Evolutionary conservation across 139 green algal genomes (phyloP).

Genomic region (Marvania coccoides): DNA sequence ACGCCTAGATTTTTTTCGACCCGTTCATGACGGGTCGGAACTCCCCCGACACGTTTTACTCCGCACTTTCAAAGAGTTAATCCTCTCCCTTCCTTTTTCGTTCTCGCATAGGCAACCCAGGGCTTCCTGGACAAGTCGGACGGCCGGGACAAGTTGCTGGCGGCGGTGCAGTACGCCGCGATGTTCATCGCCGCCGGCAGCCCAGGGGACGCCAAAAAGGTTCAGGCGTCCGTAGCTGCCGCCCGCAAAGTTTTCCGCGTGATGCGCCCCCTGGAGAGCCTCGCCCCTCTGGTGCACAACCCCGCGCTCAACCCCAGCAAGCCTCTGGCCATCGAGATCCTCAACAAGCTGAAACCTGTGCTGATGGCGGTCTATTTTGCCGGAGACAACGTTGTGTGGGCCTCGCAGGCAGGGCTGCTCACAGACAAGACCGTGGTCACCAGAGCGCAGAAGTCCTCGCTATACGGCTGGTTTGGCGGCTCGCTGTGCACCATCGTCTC

Average conservation of each 20-base stretch:
- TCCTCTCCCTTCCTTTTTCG: too few species aligned
- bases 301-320: conserved; percentile 55
- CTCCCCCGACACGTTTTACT: not conserved
- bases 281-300: conserved; percentile 63
- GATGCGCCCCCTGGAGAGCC: conserved; percentile 67
- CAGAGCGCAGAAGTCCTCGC: conserved; percentile 56
- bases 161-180: conserved; percentile 82
- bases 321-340: conserved; percentile 53
- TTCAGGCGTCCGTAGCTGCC: conserved; percentile 78
- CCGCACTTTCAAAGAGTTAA: not conserved
- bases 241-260: conserved; percentile 87
- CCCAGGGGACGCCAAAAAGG: conserved; percentile 77
- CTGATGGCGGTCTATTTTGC: conserved; percentile 93
- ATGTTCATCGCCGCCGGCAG: conserved; percentile 81
- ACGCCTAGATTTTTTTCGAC: not conserved
- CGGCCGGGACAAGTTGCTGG: conserved; percentile 89
- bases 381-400: conserved; percentile 89
- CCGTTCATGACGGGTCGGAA: not conserved
- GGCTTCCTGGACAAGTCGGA: conserved; percentile 80
- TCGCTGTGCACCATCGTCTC: conserved; percentile 36
- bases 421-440: conserved; percentile 60
- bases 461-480: conserved; percentile 51
- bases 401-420: conserved; percentile 69
- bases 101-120: not conserved
- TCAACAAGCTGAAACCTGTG: conserved; percentile 79